phyloP scores from a whole-genome alignment of 2,329 filamentous ascomycete genomes.

The Teratosphaeria destructans region DNA sequence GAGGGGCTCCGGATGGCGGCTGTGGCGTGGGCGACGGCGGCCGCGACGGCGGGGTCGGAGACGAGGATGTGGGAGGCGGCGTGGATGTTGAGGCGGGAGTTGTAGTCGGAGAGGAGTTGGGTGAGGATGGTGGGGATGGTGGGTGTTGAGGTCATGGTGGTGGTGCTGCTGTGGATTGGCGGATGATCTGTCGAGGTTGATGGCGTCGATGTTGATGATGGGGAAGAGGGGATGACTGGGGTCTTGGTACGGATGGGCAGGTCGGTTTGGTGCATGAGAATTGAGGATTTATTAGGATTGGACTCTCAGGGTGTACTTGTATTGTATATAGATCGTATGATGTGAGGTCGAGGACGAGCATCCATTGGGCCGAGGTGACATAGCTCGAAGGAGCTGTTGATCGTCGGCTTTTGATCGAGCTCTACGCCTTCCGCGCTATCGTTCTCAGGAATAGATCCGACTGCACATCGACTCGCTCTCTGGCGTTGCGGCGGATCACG shows the following conservation, averaged over 20 bases:
- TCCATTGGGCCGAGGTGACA: background rate
- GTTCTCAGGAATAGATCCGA: too few relatives aligned
- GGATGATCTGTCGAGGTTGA: background rate
- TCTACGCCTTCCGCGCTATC: background rate
- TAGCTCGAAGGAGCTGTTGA: background rate
- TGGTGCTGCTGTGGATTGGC: background rate
- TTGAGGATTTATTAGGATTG: background rate
- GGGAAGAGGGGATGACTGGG: background rate
- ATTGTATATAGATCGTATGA: background rate
- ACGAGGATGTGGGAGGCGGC: conserved; percentile 14
- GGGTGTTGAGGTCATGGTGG: background rate
- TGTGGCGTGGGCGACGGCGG: conserved; percentile 10
- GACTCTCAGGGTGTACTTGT: background rate
- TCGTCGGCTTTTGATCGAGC: background rate
- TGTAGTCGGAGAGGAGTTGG: conserved; percentile 11
- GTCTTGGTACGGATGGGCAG: background rate
- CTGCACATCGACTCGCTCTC: too few relatives aligned
- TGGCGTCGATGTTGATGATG: background rate
- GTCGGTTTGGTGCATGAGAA: background rate
- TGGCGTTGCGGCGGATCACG: too few relatives aligned
- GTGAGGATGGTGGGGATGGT: conserved; percentile 7
- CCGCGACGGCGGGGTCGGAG: conserved; percentile 12
- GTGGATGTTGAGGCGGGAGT: conserved; percentile 11
- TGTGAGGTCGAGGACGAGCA: background rate
- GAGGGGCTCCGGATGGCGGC: conserved; percentile 14